phyloP scores from a whole-genome alignment of 2,329 filamentous ascomycete species.

The Diaporthe caulivora region DNA sequence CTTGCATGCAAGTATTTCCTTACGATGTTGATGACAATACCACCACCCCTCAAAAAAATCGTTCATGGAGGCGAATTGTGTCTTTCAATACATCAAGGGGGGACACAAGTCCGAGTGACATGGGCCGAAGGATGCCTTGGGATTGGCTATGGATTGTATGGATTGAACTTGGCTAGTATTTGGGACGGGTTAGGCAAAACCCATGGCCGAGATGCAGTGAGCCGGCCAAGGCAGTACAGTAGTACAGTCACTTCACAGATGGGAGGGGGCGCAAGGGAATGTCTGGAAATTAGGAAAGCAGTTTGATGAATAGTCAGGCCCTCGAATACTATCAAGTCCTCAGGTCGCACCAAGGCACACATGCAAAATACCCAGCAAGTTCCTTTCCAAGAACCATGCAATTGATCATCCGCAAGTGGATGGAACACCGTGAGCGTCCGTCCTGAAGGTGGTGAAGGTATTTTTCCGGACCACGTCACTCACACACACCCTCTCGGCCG shows the following conservation, averaged over 20 bases:
- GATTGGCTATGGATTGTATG: conserved; percentile 26
- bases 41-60: neutral
- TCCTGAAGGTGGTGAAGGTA: neutral
- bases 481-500: conserved; percentile 12
- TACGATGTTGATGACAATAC: conserved; percentile 34
- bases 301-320: conserved; percentile 29
- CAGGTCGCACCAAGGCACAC: conserved; percentile 18
- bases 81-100: conserved; percentile 32
- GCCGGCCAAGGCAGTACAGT: conserved; percentile 18
- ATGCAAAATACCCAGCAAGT: neutral
- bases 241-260: conserved; percentile 14
- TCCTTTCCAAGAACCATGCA: neutral
- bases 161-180: neutral
- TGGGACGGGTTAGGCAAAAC: neutral
- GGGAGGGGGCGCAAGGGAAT: neutral
- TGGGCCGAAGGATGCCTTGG: conserved; percentile 19
- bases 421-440: conserved; percentile 17
- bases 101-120: conserved; percentile 37
- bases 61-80: conserved; percentile 28
- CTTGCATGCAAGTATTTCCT: conserved; percentile 26
- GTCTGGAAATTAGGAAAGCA: conserved; percentile 27
- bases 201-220: conserved; percentile 23
- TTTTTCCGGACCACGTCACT: conserved; percentile 36
- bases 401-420: conserved; percentile 7
- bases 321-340: conserved; percentile 25